Conservation (phyloP, 177 flowering plant genomes). For the Vitis hybrid region DNA sequence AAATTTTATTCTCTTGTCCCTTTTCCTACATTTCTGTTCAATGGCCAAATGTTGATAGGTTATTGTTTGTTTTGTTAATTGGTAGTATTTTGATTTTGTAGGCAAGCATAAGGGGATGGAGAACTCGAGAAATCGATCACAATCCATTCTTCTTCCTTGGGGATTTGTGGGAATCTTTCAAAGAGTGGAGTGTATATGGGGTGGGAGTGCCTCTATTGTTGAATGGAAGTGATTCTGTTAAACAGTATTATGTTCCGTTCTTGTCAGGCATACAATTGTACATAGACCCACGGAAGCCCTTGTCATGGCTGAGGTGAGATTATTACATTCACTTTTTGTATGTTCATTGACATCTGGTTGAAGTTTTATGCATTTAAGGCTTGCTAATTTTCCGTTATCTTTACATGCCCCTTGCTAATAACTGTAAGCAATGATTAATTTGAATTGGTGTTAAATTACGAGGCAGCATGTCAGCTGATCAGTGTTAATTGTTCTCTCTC, state of each 20-base stretch:
- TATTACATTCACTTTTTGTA: too few relatives aligned
- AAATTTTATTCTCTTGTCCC: not conserved
- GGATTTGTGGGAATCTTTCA: slow-evolving; percentile 74
- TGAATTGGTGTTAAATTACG: too few relatives aligned
- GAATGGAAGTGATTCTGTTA: slow-evolving; percentile 48
- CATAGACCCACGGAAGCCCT: slow-evolving; percentile 33
- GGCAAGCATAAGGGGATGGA: slow-evolving; percentile 36
- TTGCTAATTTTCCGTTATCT: too few relatives aligned
- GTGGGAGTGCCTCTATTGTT: slow-evolving; percentile 67
- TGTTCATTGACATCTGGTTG: too few relatives aligned
- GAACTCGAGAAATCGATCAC: slow-evolving; percentile 24
- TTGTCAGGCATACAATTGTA: slow-evolving; percentile 74
- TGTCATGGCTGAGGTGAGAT: slow-evolving; percentile 26
- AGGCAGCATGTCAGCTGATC: too few relatives aligned
- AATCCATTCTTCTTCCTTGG: slow-evolving; percentile 45
- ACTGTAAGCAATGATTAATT: too few relatives aligned
- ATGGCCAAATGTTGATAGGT: slow-evolving; percentile 8
- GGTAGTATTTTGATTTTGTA: slow-evolving; percentile 13
- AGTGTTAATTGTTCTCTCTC: too few relatives aligned
- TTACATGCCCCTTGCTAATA: too few relatives aligned
- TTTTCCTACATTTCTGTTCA: not conserved
- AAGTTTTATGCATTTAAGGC: too few relatives aligned
- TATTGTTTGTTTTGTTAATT: slow-evolving; percentile 1
- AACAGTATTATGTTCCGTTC: slow-evolving; percentile 70
- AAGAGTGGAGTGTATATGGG: slow-evolving; percentile 79